A percentile compares a stretch with the other conserved stretches of the same genome.
phyloP scores from a whole-genome alignment of 2,329 filamentous ascomycete genomes.

The Rosellinia necatrix region DNA sequence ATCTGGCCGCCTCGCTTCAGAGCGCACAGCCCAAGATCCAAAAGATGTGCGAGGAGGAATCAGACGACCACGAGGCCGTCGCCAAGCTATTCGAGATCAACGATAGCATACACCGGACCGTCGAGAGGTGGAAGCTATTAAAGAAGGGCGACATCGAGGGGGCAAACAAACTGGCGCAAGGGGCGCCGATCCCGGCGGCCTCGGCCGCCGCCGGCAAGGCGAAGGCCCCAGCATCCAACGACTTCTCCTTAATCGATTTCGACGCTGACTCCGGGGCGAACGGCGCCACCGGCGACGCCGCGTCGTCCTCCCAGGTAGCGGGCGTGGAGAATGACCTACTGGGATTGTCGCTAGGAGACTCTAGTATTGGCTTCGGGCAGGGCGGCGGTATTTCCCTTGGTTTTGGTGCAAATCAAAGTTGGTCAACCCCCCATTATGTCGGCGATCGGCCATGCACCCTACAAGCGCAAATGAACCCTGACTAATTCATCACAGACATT shows the following conservation, averaged over 20 bases:
- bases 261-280: conserved; percentile 64
- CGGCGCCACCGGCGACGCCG: conserved; percentile 45
- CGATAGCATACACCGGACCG: conserved; percentile 96
- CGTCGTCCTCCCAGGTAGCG: conserved; percentile 56
- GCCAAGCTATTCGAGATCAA: conserved; percentile 96
- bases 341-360: conserved; percentile 79
- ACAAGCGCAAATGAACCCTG: not conserved
- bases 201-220: conserved; percentile 57
- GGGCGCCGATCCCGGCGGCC: conserved; percentile 56
- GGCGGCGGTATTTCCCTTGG: conserved; percentile 84
- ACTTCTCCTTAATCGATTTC: conserved; percentile 94
- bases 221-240: conserved; percentile 62
- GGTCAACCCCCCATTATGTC: conserved; percentile 38
- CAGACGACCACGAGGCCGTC: conserved; percentile 93
- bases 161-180: conserved; percentile 81
- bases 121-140: conserved; percentile 92
- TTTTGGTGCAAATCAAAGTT: conserved; percentile 71
- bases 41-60: conserved; percentile 99
- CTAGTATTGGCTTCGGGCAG: conserved; percentile 66
- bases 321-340: conserved; percentile 89
- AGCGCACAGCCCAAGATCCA: conserved; percentile 98
- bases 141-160: conserved; percentile 92
- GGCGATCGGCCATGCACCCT: not conserved
- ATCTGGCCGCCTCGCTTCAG: conserved; percentile 85
- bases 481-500: conserved; percentile 54